These are phyloP conservation scores for Neofusicoccum cordaticola DNA, from an alignment of 2,329 filamentous ascomycete species.

Conservation along the genomic window DNA sequence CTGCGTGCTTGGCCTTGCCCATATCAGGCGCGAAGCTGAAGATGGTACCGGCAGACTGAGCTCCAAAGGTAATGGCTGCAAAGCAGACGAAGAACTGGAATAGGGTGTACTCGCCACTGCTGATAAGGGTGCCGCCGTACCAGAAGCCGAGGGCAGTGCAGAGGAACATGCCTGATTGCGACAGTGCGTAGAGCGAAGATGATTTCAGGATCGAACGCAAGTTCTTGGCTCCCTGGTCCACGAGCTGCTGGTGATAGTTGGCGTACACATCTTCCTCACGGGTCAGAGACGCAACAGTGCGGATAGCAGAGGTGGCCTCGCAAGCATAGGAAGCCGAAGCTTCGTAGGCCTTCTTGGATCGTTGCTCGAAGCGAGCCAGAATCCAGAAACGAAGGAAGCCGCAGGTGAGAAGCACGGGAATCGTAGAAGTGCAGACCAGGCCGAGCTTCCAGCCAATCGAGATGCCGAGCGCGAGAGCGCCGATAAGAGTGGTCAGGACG, in stretches of 20 bases:
- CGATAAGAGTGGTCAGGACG: constrained; percentile 74
- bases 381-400: constrained; percentile 89
- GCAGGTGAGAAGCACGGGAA: constrained; percentile 74
- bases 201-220: constrained; percentile 73
- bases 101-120: constrained; percentile 64
- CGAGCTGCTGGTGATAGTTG: constrained; percentile 68
- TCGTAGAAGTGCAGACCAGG: constrained; percentile 74
- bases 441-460: constrained; percentile 84
- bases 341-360: constrained; percentile 77
- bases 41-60: constrained; percentile 84
- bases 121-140: constrained; percentile 81
- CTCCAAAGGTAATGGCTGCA: constrained; percentile 81
- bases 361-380: constrained; percentile 72
- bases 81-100: constrained; percentile 95
- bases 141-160: constrained; percentile 81
- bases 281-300: constrained; percentile 87
- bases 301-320: constrained; percentile 89
- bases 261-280: constrained; percentile 76
- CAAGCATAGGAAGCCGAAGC: constrained; percentile 82
- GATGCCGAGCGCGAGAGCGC: constrained; percentile 68
- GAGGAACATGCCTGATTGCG: constrained; percentile 79
- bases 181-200: constrained; percentile 75
- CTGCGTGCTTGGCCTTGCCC: constrained; percentile 85
- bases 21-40: constrained; percentile 91
- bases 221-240: constrained; percentile 63